phyloP scores from a whole-genome alignment of 2,329 filamentous ascomycete species.

The Cercospora sesami region DNA sequence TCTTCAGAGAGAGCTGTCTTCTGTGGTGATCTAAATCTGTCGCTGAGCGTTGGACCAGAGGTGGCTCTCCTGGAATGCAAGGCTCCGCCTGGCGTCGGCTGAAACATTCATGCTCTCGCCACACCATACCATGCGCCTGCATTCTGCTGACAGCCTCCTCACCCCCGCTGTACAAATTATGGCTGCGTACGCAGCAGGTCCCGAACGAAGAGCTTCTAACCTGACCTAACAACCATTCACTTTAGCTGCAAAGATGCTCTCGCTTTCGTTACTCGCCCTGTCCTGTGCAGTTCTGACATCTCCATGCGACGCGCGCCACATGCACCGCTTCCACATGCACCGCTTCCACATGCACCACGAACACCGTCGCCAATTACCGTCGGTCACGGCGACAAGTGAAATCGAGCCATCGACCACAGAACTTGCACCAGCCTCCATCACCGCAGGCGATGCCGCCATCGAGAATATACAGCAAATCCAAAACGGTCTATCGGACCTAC shows the following conservation, averaged over 20 bases:
- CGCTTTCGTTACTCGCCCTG: background rate
- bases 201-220: background rate
- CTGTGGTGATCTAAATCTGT: background rate
- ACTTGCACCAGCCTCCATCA: constrained; percentile 4
- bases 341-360: constrained; percentile 11
- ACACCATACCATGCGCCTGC: constrained; percentile 10
- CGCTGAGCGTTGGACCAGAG: background rate
- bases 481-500: constrained; percentile 22
- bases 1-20: background rate
- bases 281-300: constrained; percentile 5
- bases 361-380: background rate
- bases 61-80: constrained; percentile 1
- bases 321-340: constrained; percentile 14
- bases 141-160: constrained; percentile 20
- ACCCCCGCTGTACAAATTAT: constrained; percentile 4
- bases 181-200: background rate
- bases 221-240: background rate
- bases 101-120: constrained; percentile 22
- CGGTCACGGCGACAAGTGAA: background rate
- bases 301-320: constrained; percentile 6
- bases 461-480: constrained; percentile 26
- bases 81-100: constrained; percentile 1
- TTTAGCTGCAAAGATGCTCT: background rate
- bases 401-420: background rate
- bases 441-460: constrained; percentile 24